Conservation (phyloP, 2,329 filamentous ascomycete genomes). For the Nemania bipapillata region DNA sequence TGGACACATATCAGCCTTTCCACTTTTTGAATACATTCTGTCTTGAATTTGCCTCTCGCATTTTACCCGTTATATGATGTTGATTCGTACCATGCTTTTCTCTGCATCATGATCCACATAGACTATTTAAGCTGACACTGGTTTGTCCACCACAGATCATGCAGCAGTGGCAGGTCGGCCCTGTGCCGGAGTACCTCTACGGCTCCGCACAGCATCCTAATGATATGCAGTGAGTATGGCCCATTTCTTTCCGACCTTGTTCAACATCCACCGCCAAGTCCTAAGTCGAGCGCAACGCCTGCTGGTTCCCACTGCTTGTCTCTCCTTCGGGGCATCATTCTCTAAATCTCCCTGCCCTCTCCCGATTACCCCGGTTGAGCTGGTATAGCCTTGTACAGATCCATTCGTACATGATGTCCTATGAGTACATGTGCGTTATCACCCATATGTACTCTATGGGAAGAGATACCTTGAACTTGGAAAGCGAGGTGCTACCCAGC, state of each 20-base stretch:
- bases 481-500: conserved; percentile 40
- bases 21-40: neutral
- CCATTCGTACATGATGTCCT: conserved; percentile 12
- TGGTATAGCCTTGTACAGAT: conserved; percentile 23
- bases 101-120: neutral
- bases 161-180: conserved; percentile 71
- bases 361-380: conserved; percentile 20
- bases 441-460: conserved; percentile 19
- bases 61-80: neutral
- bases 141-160: conserved; percentile 60
- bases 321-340: conserved; percentile 14
- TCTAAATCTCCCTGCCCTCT: conserved; percentile 24
- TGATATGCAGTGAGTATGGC: conserved; percentile 69
- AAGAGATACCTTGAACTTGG: neutral
- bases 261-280: conserved; percentile 32
- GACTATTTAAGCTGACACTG: conserved; percentile 47
- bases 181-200: conserved; percentile 68
- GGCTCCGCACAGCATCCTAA: conserved; percentile 64
- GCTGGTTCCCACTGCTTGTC: conserved; percentile 29
- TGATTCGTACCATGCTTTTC: neutral
- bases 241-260: conserved; percentile 39
- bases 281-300: conserved; percentile 24
- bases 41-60: neutral
- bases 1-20: neutral
- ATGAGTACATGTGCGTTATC: conserved; percentile 18